phyloP scores from a whole-genome alignment of 2,329 filamentous ascomycete species.

The Ophiostoma ips region DNA sequence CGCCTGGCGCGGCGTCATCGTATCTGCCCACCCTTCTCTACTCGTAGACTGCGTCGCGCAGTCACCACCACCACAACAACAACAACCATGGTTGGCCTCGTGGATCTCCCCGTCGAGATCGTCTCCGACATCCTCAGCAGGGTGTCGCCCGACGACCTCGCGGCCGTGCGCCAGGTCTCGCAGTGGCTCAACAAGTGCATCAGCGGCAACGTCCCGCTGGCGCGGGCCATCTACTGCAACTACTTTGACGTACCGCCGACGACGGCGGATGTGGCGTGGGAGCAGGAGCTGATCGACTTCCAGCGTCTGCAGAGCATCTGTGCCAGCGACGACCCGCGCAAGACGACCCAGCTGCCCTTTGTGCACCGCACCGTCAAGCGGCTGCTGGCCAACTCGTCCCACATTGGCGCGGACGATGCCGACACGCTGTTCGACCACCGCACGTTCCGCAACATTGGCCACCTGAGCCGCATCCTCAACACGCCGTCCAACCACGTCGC shows the following conservation, averaged over 20 bases:
- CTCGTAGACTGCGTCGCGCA: no score
- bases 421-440: slow-evolving; percentile 19
- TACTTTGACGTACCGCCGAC: slow-evolving; percentile 22
- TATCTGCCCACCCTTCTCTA: no score
- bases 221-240: slow-evolving; percentile 42
- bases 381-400: slow-evolving; percentile 31
- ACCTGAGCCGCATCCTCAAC: slow-evolving; percentile 32
- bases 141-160: slow-evolving; percentile 43
- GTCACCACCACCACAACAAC: no score
- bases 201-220: slow-evolving; percentile 43
- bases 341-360: slow-evolving; percentile 33
- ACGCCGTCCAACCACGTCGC: slow-evolving; percentile 37
- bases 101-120: slow-evolving; percentile 45
- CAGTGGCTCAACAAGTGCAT: slow-evolving; percentile 39
- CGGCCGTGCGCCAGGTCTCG: slow-evolving; percentile 36
- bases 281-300: slow-evolving; percentile 28
- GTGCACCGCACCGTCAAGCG: slow-evolving; percentile 31
- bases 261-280: slow-evolving; percentile 16
- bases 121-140: slow-evolving; percentile 45
- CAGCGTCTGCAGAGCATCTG: slow-evolving; percentile 32
- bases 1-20: no score
- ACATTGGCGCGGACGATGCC: slow-evolving; percentile 19
- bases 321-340: slow-evolving; percentile 20
- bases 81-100: slow-evolving; percentile 21
- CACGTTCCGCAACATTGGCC: slow-evolving; percentile 31